Evolutionary conservation across 768 basidiomycete genomes (phyloP), one percentile per base, ranked within the genome.

Genomic region (Leccinum incarnatum): DNA sequence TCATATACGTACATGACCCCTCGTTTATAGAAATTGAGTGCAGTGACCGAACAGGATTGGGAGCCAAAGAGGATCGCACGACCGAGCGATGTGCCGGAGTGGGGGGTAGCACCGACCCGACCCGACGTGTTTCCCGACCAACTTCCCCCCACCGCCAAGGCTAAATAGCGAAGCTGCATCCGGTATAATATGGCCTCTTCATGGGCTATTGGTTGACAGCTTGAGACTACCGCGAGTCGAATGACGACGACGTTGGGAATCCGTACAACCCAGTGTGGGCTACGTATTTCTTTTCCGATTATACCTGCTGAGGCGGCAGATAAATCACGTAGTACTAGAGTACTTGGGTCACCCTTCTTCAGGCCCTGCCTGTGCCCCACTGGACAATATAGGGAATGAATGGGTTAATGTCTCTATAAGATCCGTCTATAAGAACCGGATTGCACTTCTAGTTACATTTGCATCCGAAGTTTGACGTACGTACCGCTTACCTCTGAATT

Each of bases 61-160:
- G 95, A 98, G 64, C 87, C 87, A 49, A 90, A 89, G 66, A 79
- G 95, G 40, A 91, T 97, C 34, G 79, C 81, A 30, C 79, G 95
- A 45, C 92, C 95, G 4, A 84, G 85, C 40, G 95, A 95, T 17
- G 75, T 93, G n/a, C 92, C 93, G 1, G 94, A 96, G 70, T 96
- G 93, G 95, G 95, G 95, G 56, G 86, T 91, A 23, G 83, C 90
- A 19, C 91, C 92, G 3, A 76, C 83, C 27, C 69, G 68, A 56
- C 62, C 47, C 6, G 68, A 69, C 17, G 54, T 69, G 23, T 69
- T 69, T 12, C 68, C 68, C 1, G 59, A 69, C 19, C 67, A 69
- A 21, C 55, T 70, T 8, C 56, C 66, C 5, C 36, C 45, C 17
- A 23, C 23, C 17, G 42, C 42, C 42, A 54, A 56, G 19, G 10